A percentile compares a stretch with the other conserved stretches of the same genome.
Conservation (phyloP, 306 rosid genomes). For the Luffa acutangula region DNA sequence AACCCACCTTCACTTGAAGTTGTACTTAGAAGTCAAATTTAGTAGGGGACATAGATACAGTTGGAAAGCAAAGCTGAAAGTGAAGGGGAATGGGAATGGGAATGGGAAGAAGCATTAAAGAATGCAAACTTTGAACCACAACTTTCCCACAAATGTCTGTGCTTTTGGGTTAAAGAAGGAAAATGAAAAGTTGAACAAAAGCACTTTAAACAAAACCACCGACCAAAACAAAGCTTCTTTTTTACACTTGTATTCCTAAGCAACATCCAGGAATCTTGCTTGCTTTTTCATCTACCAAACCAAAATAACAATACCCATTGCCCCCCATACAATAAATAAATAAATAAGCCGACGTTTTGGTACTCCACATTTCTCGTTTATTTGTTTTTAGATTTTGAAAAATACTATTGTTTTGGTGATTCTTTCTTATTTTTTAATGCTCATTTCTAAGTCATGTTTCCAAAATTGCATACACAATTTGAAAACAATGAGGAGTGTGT, state of each 20-base stretch:
- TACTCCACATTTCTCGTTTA: too few relatives aligned
- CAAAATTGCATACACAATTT: too few relatives aligned
- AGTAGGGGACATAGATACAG: background rate
- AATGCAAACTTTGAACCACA: background rate
- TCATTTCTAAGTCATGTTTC: too few relatives aligned
- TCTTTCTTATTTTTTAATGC: too few relatives aligned
- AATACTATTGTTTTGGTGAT: too few relatives aligned
- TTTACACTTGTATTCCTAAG: background rate
- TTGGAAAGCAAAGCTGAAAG: background rate
- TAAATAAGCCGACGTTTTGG: background rate
- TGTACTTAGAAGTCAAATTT: background rate
- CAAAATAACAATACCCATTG: background rate
- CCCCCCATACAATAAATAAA: background rate
- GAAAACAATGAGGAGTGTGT: too few relatives aligned
- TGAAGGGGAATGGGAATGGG: background rate
- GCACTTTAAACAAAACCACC: background rate
- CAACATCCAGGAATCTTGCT: background rate
- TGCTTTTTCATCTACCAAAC: background rate
- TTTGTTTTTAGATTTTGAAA: too few relatives aligned
- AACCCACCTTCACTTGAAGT: background rate
- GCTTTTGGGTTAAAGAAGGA: background rate
- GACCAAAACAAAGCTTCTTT: background rate
- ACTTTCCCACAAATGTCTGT: background rate
- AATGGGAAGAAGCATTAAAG: background rate
- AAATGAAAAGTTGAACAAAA: background rate